A percentile compares a stretch with the other conserved stretches of the same genome.
These are phyloP conservation scores for Peniophora sp. DNA, from an alignment of 1,284 basidiomycete genomes.

Conservation along the genomic window DNA sequence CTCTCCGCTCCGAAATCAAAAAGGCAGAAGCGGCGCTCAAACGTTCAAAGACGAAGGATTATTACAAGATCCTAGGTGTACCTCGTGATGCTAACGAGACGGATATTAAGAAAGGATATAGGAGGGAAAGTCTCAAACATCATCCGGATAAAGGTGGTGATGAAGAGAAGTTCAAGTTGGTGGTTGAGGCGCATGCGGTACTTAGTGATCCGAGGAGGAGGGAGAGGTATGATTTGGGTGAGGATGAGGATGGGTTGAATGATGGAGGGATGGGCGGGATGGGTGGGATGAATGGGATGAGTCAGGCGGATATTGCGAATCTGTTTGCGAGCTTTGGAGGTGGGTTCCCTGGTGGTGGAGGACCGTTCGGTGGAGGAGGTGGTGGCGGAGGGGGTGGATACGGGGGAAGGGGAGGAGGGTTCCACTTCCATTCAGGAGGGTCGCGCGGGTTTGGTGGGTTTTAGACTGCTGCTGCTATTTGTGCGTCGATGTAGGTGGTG, in stretches of 20 bases:
- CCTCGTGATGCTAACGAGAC: conserved; percentile 48
- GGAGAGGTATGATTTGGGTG: conserved; percentile 68
- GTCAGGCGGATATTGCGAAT: conserved; percentile 46
- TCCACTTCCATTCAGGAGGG: conserved; percentile 2
- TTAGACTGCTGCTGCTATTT: not conserved
- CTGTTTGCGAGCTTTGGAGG: conserved; percentile 57
- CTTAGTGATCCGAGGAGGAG: conserved; percentile 65
- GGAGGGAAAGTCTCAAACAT: conserved; percentile 70
- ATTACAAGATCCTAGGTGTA: conserved; percentile 70
- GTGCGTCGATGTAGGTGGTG: too few relatives aligned
- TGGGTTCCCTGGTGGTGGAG: conserved; percentile 14
- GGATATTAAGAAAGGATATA: conserved; percentile 79
- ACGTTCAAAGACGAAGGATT: conserved; percentile 80
- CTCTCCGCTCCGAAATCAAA: conserved; percentile 59
- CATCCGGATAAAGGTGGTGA: conserved; percentile 84
- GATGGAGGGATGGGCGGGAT: conserved; percentile 28
- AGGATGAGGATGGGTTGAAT: conserved; percentile 62
- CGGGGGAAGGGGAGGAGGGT: conserved; percentile 9
- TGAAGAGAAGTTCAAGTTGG: conserved; percentile 83
- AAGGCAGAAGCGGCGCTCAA: conserved; percentile 75
- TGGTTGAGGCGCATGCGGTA: conserved; percentile 69
- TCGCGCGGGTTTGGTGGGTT: not conserved
- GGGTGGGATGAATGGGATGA: conserved; percentile 35
- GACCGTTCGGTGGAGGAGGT: conserved; percentile 4
- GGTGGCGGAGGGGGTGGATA: conserved; percentile 13